phyloP scores from a whole-genome alignment of 2,329 filamentous ascomycete species.

The Achaetomium macrosporum region DNA sequence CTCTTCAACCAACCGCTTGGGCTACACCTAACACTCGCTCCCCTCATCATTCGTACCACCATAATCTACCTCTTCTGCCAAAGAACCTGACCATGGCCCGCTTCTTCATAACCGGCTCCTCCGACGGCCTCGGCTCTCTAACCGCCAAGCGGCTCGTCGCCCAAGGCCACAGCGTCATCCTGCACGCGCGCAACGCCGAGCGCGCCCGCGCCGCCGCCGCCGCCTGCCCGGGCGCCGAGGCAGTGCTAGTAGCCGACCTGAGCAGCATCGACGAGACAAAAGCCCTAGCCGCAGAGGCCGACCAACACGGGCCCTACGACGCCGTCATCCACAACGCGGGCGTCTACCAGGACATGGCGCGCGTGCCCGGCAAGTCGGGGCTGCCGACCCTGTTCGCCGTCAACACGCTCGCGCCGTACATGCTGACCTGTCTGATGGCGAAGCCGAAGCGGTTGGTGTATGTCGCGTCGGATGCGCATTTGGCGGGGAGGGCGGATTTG shows the following conservation, averaged over 20 bases:
- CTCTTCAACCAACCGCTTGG: too few species aligned
- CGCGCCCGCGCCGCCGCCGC: slow-evolving; percentile 44
- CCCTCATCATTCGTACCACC: too few species aligned
- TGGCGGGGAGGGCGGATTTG: slow-evolving; percentile 41
- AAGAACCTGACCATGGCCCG: slow-evolving; percentile 26
- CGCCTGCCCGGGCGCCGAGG: slow-evolving; percentile 45
- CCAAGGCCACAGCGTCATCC: slow-evolving; percentile 48
- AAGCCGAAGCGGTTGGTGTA: slow-evolving; percentile 45
- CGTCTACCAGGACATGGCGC: slow-evolving; percentile 36
- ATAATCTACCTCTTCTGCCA: too few species aligned
- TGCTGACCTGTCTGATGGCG: slow-evolving; percentile 46
- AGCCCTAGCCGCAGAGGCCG: slow-evolving; percentile 44
- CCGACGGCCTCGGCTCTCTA: slow-evolving; percentile 49
- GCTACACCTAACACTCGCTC: too few species aligned
- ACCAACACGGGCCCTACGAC: slow-evolving; percentile 46
- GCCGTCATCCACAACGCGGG: slow-evolving; percentile 55
- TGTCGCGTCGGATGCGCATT: slow-evolving; percentile 47
- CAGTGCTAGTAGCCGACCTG: slow-evolving; percentile 48
- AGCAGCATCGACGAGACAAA: slow-evolving; percentile 46
- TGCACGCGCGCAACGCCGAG: slow-evolving; percentile 51
- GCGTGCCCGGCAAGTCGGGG: slow-evolving; percentile 29
- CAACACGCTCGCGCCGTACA: slow-evolving; percentile 53
- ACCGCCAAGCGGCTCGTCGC: slow-evolving; percentile 45
- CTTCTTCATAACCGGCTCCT: slow-evolving; percentile 48
- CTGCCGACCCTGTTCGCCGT: slow-evolving; percentile 47